A percentile compares a stretch with the other conserved stretches of the same genome.
Conservation (phyloP, 2,329 filamentous ascomycete genomes). For the Ophiognomonia clavigignenti-juglandacearum region DNA sequence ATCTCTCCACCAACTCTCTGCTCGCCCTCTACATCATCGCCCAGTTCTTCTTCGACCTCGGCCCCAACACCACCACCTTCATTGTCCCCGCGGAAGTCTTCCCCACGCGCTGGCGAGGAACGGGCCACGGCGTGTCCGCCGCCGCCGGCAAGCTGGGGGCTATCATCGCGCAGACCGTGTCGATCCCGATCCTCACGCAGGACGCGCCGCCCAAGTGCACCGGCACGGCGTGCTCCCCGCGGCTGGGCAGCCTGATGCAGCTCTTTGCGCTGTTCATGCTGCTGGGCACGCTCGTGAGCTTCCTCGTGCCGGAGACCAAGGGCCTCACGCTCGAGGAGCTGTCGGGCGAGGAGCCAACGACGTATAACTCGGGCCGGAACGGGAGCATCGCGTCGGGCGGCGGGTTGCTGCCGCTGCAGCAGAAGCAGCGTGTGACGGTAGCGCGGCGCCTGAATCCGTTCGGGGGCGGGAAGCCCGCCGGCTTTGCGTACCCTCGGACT, state of each 20-base stretch:
- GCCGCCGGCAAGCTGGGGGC: conserved; percentile 65
- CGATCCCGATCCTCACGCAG: conserved; percentile 55
- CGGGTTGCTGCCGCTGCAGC: conserved; percentile 21
- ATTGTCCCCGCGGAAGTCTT: conserved; percentile 62
- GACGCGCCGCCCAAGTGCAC: conserved; percentile 47
- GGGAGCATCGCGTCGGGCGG: conserved; percentile 40
- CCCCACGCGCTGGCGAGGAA: conserved; percentile 58
- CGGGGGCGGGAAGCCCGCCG: conserved; percentile 44
- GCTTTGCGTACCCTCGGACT: conserved; percentile 42
- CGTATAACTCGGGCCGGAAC: conserved; percentile 47
- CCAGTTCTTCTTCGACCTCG: conserved; percentile 64
- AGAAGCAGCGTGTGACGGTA: not conserved
- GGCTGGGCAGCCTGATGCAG: conserved; percentile 70
- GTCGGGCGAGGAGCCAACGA: conserved; percentile 61
- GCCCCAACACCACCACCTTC: conserved; percentile 63
- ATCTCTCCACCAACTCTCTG: conserved; percentile 42
- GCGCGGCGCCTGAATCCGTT: conserved; percentile 40
- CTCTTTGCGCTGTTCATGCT: conserved; percentile 81
- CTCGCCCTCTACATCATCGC: conserved; percentile 59
- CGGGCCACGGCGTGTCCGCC: conserved; percentile 61
- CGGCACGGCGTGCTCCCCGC: conserved; percentile 45
- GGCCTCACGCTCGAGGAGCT: conserved; percentile 68
- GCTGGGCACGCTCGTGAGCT: conserved; percentile 59
- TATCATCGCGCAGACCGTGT: conserved; percentile 62
- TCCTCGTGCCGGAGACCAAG: conserved; percentile 76